Evolutionary conservation across 257 asterid genomes (phyloP).

Genomic region (Solanum habrochaites): DNA sequence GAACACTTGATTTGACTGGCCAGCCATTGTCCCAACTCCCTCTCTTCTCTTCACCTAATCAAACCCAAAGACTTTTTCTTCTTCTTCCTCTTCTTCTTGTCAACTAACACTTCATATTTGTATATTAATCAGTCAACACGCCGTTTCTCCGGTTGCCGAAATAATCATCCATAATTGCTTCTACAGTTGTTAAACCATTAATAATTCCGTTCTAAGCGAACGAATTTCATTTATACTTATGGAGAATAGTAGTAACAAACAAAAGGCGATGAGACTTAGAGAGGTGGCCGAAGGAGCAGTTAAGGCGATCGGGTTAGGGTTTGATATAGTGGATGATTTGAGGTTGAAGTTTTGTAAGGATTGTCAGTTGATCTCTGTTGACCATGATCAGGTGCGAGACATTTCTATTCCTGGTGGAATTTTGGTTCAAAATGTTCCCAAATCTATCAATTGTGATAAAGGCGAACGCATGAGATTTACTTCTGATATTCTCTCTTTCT

Average conservation of each 20-base stretch:
- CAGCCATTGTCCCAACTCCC: not conserved
- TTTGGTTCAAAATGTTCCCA: not conserved
- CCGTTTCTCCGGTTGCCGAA: not conserved
- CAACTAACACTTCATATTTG: not conserved
- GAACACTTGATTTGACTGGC: not conserved
- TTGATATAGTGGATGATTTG: not conserved
- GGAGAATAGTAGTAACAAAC: not conserved
- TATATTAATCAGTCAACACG: not conserved
- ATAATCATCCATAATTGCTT: not conserved
- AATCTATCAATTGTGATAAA: not conserved
- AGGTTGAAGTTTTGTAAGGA: not conserved
- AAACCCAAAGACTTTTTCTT: not conserved
- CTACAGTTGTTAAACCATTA: not conserved
- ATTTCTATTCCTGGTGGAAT: not conserved
- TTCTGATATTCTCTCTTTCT: not conserved
- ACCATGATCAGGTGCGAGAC: not conserved
- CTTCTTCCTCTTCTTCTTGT: not conserved
- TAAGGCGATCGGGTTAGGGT: not conserved
- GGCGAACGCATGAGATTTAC: not conserved
- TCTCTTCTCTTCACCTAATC: not conserved
- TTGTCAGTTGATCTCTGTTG: not conserved
- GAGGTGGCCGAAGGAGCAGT: not conserved
- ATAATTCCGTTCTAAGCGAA: not conserved
- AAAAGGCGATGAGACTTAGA: not conserved
- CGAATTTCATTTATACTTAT: too few species aligned